A percentile compares a stretch with the other conserved stretches of the same genome.
Conservation (phyloP, 1,139 yeast species). For the Lodderomyces parapsilosis region DNA sequence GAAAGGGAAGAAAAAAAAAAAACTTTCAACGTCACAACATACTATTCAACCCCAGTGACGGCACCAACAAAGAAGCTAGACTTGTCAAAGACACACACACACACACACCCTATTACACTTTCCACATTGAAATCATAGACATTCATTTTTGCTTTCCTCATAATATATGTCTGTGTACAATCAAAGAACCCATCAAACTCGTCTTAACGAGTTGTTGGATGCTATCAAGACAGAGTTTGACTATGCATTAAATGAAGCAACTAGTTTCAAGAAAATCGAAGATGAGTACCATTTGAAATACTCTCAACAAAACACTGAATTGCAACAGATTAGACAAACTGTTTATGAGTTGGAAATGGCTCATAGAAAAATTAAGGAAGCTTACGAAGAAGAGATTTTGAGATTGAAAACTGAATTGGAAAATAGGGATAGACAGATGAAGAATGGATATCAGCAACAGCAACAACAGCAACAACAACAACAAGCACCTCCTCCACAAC, state of each 20-base stretch:
- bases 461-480: constrained; percentile 11
- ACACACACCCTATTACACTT: background rate
- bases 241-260: constrained; percentile 81
- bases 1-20: background rate
- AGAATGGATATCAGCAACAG: constrained; percentile 14
- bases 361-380: constrained; percentile 92
- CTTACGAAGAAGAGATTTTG: constrained; percentile 89
- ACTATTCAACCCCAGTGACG: too few species aligned
- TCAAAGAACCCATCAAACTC: constrained; percentile 49
- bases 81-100: background rate
- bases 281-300: constrained; percentile 91
- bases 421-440: constrained; percentile 58
- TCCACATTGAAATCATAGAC: background rate
- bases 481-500: constrained; percentile 11
- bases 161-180: constrained; percentile 21
- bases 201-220: constrained; percentile 77
- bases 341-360: constrained; percentile 93
- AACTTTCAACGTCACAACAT: constrained; percentile 1
- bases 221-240: constrained; percentile 93
- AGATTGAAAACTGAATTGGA: constrained; percentile 85
- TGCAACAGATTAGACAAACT: constrained; percentile 91
- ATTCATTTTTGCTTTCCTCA: background rate
- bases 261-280: constrained; percentile 83
- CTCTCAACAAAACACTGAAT: constrained; percentile 89
- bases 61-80: too few species aligned